phyloP scores from a whole-genome alignment of 345 rosid species.

The Lepidium africanum region DNA sequence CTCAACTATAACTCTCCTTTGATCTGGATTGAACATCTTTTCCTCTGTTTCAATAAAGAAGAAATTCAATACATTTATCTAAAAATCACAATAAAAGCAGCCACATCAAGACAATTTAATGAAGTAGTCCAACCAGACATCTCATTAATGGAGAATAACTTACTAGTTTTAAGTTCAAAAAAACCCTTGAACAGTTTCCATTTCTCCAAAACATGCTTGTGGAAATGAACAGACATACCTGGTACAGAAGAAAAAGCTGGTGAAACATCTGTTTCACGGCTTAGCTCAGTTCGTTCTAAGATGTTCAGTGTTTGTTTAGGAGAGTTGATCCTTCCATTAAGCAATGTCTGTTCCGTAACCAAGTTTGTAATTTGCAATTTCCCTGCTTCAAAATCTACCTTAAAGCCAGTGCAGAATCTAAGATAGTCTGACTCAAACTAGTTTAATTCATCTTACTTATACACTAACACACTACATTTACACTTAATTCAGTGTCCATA shows the following conservation, averaged over 20 bases:
- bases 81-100: background rate
- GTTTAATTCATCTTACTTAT: background rate
- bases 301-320: too few species aligned
- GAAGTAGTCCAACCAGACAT: too few species aligned
- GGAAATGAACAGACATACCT: too few species aligned
- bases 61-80: too few species aligned
- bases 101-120: background rate
- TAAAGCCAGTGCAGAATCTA: background rate
- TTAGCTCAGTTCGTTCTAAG: too few species aligned
- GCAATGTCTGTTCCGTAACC: background rate
- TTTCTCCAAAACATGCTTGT: too few species aligned
- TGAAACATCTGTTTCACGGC: too few species aligned
- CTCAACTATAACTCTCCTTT: conserved; percentile 10
- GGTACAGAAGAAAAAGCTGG: too few species aligned
- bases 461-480: background rate
- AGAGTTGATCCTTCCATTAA: too few species aligned
- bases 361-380: conserved; percentile 5
- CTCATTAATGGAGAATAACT: too few species aligned
- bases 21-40: conserved; percentile 3
- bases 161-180: too few species aligned
- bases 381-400: conserved; percentile 6
- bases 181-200: too few species aligned
- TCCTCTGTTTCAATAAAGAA: background rate
- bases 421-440: background rate
- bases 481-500: background rate